phyloP scores from a whole-genome alignment of 148 eudicot species.

The Bassia scoparia region DNA sequence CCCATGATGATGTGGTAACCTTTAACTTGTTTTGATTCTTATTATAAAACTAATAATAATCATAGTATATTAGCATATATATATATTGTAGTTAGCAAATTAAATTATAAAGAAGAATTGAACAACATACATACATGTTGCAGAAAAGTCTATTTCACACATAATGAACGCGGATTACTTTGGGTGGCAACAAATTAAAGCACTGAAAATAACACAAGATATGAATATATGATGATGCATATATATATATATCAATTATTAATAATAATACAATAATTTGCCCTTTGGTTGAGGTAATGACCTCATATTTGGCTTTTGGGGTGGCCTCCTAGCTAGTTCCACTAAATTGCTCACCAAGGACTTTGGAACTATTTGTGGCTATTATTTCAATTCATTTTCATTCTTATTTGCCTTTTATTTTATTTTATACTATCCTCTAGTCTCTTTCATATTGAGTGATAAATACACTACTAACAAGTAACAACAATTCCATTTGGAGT shows the following conservation, averaged over 20 bases:
- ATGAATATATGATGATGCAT: not conserved
- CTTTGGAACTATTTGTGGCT: not conserved
- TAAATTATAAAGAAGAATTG: not conserved
- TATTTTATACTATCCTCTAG: too few species aligned
- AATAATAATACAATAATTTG: too few species aligned
- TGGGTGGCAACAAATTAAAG: not conserved
- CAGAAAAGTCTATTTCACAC: not conserved
- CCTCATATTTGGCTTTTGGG: not conserved
- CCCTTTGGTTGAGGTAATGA: not conserved
- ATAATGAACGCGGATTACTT: not conserved
- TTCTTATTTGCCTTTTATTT: too few species aligned
- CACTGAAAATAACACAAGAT: not conserved
- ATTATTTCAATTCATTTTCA: not conserved
- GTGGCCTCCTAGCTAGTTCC: not conserved
- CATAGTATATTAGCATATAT: too few species aligned
- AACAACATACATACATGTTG: not conserved
- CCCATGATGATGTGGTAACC: too few species aligned
- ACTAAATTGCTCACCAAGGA: not conserved
- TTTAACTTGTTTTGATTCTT: too few species aligned
- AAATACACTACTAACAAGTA: too few species aligned
- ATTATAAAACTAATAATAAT: too few species aligned
- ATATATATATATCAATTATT: too few species aligned
- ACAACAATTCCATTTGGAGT: too few species aligned
- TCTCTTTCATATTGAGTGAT: too few species aligned
- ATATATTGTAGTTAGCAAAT: too few species aligned